A percentile compares a stretch with the other conserved stretches of the same genome.
These are phyloP conservation scores for Cerrena zonata DNA, from an alignment of 1,284 basidiomycete genomes.

Conservation along the genomic window DNA sequence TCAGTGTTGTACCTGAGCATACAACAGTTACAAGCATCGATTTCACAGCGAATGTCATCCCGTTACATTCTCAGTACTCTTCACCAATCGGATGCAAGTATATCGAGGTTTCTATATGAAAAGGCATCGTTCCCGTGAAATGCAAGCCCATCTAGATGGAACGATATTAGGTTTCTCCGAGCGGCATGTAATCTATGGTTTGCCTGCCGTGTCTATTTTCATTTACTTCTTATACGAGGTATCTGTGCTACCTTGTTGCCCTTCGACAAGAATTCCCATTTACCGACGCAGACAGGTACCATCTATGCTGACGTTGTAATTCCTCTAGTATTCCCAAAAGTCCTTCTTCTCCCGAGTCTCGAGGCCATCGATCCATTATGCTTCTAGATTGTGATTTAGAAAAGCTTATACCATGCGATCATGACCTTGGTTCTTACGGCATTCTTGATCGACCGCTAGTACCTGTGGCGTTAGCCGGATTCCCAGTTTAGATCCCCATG, in stretches of 20 bases:
- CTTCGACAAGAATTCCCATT: neutral
- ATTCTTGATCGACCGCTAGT: no score
- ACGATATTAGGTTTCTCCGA: neutral
- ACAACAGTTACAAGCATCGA: neutral
- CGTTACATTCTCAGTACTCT: neutral
- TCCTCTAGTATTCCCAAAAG: no score
- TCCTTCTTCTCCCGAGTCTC: no score
- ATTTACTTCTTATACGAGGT: neutral
- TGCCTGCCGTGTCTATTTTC: neutral
- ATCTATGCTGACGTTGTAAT: no score
- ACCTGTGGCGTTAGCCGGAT: no score
- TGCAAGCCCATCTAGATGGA: neutral
- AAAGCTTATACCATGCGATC: no score
- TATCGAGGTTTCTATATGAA: no score
- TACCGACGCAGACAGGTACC: neutral
- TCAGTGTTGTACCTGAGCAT: constrained; percentile 1
- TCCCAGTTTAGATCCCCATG: no score
- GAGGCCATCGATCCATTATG: no score
- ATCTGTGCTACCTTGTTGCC: neutral
- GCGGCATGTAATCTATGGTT: neutral
- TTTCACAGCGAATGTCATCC: neutral
- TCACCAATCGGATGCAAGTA: no score
- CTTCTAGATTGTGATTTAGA: no score
- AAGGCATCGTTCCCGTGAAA: neutral
- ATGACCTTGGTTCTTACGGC: no score